Conservation (phyloP, 2,329 filamentous ascomycete genomes). For the Microdochium nivale region DNA sequence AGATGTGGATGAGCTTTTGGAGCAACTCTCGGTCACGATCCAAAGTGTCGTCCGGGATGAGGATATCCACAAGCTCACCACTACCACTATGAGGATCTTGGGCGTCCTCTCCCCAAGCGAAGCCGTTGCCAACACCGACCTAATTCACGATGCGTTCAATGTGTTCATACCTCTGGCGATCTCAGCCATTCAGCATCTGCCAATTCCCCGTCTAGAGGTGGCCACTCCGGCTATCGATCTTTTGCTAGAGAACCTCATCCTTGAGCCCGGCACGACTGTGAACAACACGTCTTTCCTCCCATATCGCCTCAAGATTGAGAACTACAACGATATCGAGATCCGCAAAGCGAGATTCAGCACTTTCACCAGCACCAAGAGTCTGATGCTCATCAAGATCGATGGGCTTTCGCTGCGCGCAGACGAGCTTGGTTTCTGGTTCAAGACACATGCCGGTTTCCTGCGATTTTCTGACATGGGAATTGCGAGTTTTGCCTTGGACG, state of each 20-base stretch:
- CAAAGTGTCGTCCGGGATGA: constrained; percentile 62
- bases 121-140: constrained; percentile 56
- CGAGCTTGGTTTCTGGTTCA: constrained; percentile 85
- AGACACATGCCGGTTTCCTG: constrained; percentile 66
- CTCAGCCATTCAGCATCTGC: constrained; percentile 73
- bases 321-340: constrained; percentile 79
- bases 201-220: constrained; percentile 84
- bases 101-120: constrained; percentile 60
- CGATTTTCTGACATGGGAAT: constrained; percentile 76
- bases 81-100: constrained; percentile 59
- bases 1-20: constrained; percentile 65
- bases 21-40: constrained; percentile 60
- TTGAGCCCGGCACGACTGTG: constrained; percentile 78
- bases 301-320: constrained; percentile 71
- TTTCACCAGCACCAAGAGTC: constrained; percentile 55
- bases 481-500: constrained; percentile 76
- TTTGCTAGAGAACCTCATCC: constrained; percentile 79
- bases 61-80: constrained; percentile 60
- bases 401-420: constrained; percentile 78
- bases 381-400: constrained; percentile 69
- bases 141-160: constrained; percentile 68
- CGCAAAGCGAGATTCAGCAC: constrained; percentile 68
- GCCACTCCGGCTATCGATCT: constrained; percentile 77
- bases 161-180: constrained; percentile 74
- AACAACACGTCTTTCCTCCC: constrained; percentile 86